Percentiles rank a stretch among this genome's conserved stretches.
phyloP scores from a whole-genome alignment of 768 basidiomycete genomes.

The Boletus reticuloceps region DNA sequence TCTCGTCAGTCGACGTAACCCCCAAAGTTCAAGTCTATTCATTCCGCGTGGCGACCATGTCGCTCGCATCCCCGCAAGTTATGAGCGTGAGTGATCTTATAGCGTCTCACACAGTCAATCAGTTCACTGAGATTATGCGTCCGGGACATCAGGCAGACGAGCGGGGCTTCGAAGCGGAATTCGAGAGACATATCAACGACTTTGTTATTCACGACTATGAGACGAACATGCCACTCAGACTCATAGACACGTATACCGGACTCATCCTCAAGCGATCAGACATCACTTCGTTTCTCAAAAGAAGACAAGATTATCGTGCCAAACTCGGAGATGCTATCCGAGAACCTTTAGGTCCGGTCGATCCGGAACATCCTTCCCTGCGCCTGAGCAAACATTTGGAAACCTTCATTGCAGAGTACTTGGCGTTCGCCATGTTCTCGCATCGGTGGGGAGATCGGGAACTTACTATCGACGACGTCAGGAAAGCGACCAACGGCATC shows the following conservation, averaged over 20 bases:
- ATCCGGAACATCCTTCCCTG: neutral
- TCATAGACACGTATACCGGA: constrained; percentile 27
- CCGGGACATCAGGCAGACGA: neutral
- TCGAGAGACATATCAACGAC: constrained; percentile 12
- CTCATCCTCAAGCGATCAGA: constrained; percentile 17
- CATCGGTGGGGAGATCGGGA: constrained; percentile 25
- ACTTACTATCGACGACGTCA: constrained; percentile 16
- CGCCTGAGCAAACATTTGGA: constrained; percentile 2
- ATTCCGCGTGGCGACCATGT: too few relatives aligned
- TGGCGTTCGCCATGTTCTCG: constrained; percentile 28
- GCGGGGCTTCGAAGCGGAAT: constrained; percentile 10
- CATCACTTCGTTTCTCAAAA: constrained; percentile 15
- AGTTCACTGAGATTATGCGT: neutral
- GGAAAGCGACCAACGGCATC: constrained; percentile 9
- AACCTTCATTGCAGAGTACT: constrained; percentile 16
- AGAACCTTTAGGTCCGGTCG: neutral
- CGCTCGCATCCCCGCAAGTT: neutral
- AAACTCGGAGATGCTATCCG: constrained; percentile 2
- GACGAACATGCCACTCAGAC: constrained; percentile 22
- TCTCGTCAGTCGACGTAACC: too few relatives aligned
- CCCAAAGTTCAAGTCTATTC: too few relatives aligned
- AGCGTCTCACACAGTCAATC: too few relatives aligned
- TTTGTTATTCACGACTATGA: constrained; percentile 13
- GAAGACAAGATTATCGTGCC: constrained; percentile 8
- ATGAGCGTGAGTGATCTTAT: constrained; percentile 7